These are phyloP conservation scores for Penicillium bialowiezense DNA, from an alignment of 495 filamentous ascomycete genomes.

Conservation along the genomic window DNA sequence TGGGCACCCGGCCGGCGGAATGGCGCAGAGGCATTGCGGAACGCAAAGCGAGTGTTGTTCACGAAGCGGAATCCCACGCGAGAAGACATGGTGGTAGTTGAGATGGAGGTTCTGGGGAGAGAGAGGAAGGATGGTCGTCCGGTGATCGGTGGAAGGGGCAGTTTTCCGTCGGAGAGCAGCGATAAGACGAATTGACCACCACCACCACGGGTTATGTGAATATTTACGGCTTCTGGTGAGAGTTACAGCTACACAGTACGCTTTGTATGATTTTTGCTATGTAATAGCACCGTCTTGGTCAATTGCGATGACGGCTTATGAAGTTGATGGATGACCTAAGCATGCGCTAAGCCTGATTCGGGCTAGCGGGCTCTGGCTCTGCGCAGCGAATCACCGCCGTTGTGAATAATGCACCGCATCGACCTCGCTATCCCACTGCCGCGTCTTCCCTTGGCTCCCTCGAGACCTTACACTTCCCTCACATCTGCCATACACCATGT, in stretches of 20 bases:
- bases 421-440: constrained; percentile 13
- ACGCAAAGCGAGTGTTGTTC: constrained; percentile 51
- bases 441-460: constrained; percentile 1
- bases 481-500: constrained; percentile 57
- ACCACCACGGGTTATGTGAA: not conserved
- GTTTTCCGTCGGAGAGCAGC: constrained; percentile 18
- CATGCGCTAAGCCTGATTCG: constrained; percentile 12
- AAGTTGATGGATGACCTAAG: constrained; percentile 37
- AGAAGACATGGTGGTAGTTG: constrained; percentile 41
- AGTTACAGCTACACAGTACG: not conserved
- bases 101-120: constrained; percentile 13
- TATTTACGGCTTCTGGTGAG: not conserved
- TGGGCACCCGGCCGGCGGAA: constrained; percentile 53
- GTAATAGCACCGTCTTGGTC: too few relatives aligned
- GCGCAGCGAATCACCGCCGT: constrained; percentile 25
- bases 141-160: constrained; percentile 21
- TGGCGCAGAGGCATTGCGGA: constrained; percentile 45
- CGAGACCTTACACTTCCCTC: not conserved
- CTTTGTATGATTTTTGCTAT: too few relatives aligned
- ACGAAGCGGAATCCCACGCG: constrained; percentile 49
- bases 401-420: constrained; percentile 26
- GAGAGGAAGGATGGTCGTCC: constrained; percentile 21
- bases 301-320: too few relatives aligned
- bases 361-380: constrained; percentile 18
- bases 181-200: constrained; percentile 3